phyloP scores from a whole-genome alignment of 2,329 filamentous ascomycete genomes.

The Scedosporium boydii region DNA sequence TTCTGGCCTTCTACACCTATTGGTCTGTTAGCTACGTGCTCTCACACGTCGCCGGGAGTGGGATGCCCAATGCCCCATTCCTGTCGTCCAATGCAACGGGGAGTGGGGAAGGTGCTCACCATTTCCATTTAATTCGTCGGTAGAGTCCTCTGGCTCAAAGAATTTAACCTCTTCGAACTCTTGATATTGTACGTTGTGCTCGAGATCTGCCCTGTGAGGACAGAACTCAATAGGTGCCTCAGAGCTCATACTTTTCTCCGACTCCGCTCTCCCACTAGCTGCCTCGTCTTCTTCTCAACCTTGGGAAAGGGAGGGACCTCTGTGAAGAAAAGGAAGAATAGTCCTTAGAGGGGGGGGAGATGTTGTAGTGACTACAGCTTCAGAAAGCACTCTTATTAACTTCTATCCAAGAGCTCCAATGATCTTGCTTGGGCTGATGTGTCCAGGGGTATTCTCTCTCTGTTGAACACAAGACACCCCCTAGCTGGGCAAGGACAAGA shows the following conservation, averaged over 20 bases:
- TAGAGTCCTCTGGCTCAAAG: not conserved
- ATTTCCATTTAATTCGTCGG: not conserved
- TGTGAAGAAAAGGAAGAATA: not conserved
- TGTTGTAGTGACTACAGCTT: not conserved
- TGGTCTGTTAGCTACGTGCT: not conserved
- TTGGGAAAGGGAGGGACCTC: not conserved
- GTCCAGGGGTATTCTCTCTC: not conserved
- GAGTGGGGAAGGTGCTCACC: not conserved
- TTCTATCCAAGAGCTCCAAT: not conserved
- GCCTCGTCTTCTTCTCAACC: not conserved
- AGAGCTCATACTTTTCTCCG: conserved; percentile 1
- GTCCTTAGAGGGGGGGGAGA: not conserved
- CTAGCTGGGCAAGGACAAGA: not conserved
- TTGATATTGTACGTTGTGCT: conserved; percentile 4
- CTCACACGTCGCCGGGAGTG: too few species aligned
- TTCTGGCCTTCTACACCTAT: not conserved
- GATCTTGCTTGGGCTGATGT: not conserved
- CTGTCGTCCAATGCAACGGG: not conserved
- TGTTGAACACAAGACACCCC: not conserved
- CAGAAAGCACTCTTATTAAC: not conserved
- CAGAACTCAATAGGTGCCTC: conserved; percentile 3
- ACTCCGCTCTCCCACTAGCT: not conserved
- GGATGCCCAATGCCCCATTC: too few species aligned
- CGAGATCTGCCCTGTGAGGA: conserved; percentile 3
- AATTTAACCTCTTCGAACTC: conserved; percentile 1